Base-by-base conservation (phyloP, 2,329 filamentous ascomycete species). In the Alternaria panax region DNA sequence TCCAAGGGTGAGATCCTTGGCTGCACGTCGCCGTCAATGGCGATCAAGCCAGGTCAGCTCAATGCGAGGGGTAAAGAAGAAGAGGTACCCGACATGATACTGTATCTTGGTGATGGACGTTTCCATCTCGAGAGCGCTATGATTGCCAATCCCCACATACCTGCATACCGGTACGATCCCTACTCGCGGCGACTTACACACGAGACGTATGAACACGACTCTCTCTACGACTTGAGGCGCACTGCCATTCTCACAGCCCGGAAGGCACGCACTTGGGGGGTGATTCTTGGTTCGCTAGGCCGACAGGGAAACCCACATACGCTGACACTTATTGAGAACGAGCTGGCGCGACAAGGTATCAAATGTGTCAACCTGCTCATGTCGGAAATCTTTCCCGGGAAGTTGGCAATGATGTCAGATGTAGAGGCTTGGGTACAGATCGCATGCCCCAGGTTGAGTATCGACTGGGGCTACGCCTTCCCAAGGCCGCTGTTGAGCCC, bases 361-460 rank as follows among this genome's bases (percentile, higher is more conserved):
- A 90, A 92, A 0, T 93, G 89, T 71, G 86, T 99, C 40, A 94
- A 96, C 67, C 77, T 99, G 1, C 82, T 98, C 9, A 85, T 99
- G 4, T 95, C 91, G 63, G 95, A 99, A 82, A 98, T 99, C 54
- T 97, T 98, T 76, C 95, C 96, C 0, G 93, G 92, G 0, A 99
- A 98, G 81, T 80, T 99, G 66, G 93, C 92, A 0, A 88, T 95
- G 83, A 97, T 99, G 92, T 69, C 70, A 28, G 94, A 98, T 72
- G 92, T 99, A 2, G 94, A 97, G 75, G 96, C 93, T 70, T 99
- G 95, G 95, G 94, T 99, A 38, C 95, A 99, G 80, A 93, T 99
- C 51, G 95, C 95, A 5, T 99, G 95, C 79, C 95, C 95, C n/a
- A 83, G 95, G 50, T 75, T 99, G 75, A 98, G 94, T 78, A 99